Percentiles rank a stretch among this genome's conserved stretches.
Conservation (phyloP, 2,329 filamentous ascomycete species). For the Trichoderma breve region DNA sequence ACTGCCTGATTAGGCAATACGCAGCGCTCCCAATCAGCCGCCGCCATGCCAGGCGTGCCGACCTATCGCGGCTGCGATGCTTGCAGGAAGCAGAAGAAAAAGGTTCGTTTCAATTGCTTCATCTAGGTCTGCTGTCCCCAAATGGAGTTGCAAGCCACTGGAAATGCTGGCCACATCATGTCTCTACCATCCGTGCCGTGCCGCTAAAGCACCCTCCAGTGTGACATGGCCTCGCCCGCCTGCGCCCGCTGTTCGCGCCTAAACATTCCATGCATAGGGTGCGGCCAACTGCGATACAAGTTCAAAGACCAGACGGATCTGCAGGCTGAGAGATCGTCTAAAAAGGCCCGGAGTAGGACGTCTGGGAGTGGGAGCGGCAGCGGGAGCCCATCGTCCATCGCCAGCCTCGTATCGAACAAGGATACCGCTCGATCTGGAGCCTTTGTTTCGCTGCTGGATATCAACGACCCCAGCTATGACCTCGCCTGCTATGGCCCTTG, state of each 20-base stretch:
- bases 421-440: constrained; percentile 26
- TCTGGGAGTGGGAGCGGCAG: background rate
- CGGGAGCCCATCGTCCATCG: constrained; percentile 7
- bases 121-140: background rate
- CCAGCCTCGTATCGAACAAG: constrained; percentile 27
- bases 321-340: constrained; percentile 2
- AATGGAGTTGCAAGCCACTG: background rate
- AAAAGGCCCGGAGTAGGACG: background rate
- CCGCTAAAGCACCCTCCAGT: constrained; percentile 34
- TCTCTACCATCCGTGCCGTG: background rate
- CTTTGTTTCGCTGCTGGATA: constrained; percentile 34
- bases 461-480: constrained; percentile 47
- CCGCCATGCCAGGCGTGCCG: constrained; percentile 50
- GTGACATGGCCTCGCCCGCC: constrained; percentile 43
- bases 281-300: constrained; percentile 48
- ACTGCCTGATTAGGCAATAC: constrained; percentile 12
- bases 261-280: constrained; percentile 44
- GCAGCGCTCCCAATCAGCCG: constrained; percentile 5
- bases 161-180: background rate
- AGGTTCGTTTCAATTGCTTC: constrained; percentile 36
- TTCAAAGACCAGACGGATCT: constrained; percentile 40
- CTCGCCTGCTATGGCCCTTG: constrained; percentile 47
- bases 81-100: constrained; percentile 53
- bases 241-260: constrained; percentile 48
- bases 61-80: constrained; percentile 50